Conservation (phyloP, 768 basidiomycete genomes). For the Harrya chromipes region DNA sequence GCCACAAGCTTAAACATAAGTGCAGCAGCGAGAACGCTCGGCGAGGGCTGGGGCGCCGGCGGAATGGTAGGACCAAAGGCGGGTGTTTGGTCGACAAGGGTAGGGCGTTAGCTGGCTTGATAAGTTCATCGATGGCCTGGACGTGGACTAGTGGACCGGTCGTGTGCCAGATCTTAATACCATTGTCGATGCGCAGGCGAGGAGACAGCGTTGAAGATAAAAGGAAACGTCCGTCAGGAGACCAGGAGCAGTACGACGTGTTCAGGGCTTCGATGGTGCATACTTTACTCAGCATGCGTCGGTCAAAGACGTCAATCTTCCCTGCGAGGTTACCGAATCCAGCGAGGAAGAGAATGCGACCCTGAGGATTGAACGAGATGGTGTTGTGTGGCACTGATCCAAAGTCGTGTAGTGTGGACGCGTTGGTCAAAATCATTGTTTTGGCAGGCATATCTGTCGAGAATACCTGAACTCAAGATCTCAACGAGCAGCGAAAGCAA, state of each 20-base stretch:
- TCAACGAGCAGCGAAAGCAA: conserved; percentile 13
- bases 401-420: conserved; percentile 86
- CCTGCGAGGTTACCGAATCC: conserved; percentile 98
- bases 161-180: conserved; percentile 95
- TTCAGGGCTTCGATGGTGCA: conserved; percentile 86
- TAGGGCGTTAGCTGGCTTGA: conserved; percentile 82
- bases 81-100: conserved; percentile 59
- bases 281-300: conserved; percentile 77
- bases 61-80: conserved; percentile 68
- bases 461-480: background rate
- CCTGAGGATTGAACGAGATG: conserved; percentile 93
- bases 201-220: conserved; percentile 96
- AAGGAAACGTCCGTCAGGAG: conserved; percentile 87
- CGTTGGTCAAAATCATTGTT: conserved; percentile 89
- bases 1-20: conserved; percentile 52
- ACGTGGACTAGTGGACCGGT: conserved; percentile 83
- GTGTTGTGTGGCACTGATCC: conserved; percentile 89
- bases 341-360: conserved; percentile 80
- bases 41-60: conserved; percentile 60
- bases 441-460: conserved; percentile 90
- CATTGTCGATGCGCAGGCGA: conserved; percentile 93
- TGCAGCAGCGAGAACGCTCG: conserved; percentile 50
- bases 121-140: conserved; percentile 87
- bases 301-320: conserved; percentile 89
- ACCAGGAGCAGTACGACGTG: conserved; percentile 94